Evolutionary conservation across 345 rosid genomes (phyloP), one percentile per base, ranked within the genome.

Genomic region (Mangifera indica): DNA sequence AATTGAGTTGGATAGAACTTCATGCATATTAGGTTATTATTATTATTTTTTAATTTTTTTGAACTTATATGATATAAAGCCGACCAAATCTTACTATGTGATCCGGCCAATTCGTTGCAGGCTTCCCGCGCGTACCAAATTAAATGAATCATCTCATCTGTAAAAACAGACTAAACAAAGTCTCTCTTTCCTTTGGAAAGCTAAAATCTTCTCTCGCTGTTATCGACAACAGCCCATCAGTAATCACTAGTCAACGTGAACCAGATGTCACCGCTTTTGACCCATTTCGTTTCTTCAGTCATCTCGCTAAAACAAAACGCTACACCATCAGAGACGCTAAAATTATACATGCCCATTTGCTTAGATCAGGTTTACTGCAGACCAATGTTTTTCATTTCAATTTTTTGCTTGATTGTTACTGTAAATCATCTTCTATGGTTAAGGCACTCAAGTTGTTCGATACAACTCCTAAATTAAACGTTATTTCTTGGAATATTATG

Each of bases 391-490:
- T 79, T 60, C 62, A 79, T n/a, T 72, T 83, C 5, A 87, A 87
- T 40, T 80, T 79, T 7, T 72, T 89, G 77, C 87, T 90, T 0
- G 80, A 65, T 0, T 72, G 86, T 76, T 92, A 86, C 67, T 70
- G 84, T n/a, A 80, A 81, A 51, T 82, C 82, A 40, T 78, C 81
- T 63, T 85, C 84, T 2, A 63, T 79, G 80, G 63, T 53, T 9
- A 68, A 79, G 26, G 92, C 96, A n/a, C 74, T 81, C 54, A 87
- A 88, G 78, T 2, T 92, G 87, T 92, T 92, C 60, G 96, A 83
- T 61, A 52, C 69, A 84, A 86, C 82, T 78, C 81, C 91, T 80
- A 72, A 81, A 17, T 80, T 83, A 78, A 85, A 79, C 71, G 80
- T 74, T 60, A 68, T 87, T 66, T 87, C 92, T 26, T 92, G 93